Percentiles rank a stretch among this genome's conserved stretches.
phyloP scores from a whole-genome alignment of 495 filamentous ascomycete genomes.

The Astrothelium macrocarpum region DNA sequence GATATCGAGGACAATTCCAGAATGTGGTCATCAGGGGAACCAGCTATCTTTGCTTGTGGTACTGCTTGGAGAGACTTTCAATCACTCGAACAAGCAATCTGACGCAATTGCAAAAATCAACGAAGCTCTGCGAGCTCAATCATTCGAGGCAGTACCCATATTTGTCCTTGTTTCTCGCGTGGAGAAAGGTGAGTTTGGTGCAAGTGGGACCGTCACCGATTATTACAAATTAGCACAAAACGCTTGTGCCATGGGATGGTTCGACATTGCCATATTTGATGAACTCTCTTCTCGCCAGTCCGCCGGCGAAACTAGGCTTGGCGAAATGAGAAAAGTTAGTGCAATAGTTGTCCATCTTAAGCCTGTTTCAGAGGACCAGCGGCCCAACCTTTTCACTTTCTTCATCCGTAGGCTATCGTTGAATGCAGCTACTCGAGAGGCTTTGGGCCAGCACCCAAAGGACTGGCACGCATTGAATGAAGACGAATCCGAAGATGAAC shows the following conservation, averaged over 20 bases:
- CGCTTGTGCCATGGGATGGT: not conserved
- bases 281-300: not conserved
- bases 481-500: too few species aligned
- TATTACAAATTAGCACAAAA: not conserved
- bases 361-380: not conserved
- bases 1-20: too few species aligned
- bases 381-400: not conserved
- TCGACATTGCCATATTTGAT: not conserved
- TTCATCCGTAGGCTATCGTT: not conserved
- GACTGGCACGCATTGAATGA: not conserved
- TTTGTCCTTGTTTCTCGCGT: not conserved
- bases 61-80: too few species aligned
- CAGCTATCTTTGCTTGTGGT: too few species aligned
- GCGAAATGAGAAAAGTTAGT: not conserved
- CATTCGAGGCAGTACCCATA: too few species aligned
- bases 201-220: not conserved
- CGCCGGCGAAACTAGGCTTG: not conserved
- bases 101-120: too few species aligned
- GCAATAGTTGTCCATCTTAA: not conserved
- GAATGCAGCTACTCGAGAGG: not conserved
- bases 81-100: too few species aligned
- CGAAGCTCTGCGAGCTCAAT: too few species aligned
- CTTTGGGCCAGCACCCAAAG: not conserved
- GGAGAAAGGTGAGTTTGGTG: not conserved
- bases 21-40: too few species aligned